Evolutionary conservation across 2,329 filamentous ascomycete species (phyloP), one percentile per base, ranked within the genome.

Genomic region (Cercospora zeina): DNA sequence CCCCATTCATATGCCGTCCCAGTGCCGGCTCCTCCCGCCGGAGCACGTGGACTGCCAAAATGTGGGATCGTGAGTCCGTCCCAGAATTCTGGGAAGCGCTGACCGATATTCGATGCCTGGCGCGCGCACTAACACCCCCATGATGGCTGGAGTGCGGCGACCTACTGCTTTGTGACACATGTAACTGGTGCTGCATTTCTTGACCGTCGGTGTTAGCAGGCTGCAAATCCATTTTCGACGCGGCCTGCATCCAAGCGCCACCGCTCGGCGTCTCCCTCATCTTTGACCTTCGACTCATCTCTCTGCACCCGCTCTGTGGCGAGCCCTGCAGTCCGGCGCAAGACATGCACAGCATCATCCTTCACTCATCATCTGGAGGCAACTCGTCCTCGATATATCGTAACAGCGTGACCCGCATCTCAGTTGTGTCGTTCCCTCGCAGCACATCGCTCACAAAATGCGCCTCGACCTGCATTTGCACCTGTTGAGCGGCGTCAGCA

Each of bases 371-470:
- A 75, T 97, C 95, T 8, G 91, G 92, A 21, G 95, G 95, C 80
- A 99, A 86, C 78, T 99, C 95, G 74, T 99, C 95, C 73, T 99
- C 95, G 70, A 99, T 96, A 75, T 96, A 97, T 70, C 93, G 85
- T 71, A 97, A 85, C 71, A 99, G 79, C 30, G 91, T 91, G 72
- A 99, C 89, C 72, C 93, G 85, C 90, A 99, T 97, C 81, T 99
- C 95, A 0, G 95, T 99, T 16, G 90, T 93, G 75, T 99, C 95
- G 72, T 97, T 93, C 2, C 95, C 95, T 61, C 92, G 87, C 63
- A 99, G 81, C 33, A 96, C 85, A 76, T 99, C 95, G 75, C 91
- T 97, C 72, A 96, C 89, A 75, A 97, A 99, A 74, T 96, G 93
- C 51, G 91, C 91, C 75, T 99, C 93, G 3, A 97, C 92, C 77